A percentile compares a stretch with the other conserved stretches of the same genome.
phyloP scores from a whole-genome alignment of 495 filamentous ascomycete genomes.

The Entonaema liquescens region DNA sequence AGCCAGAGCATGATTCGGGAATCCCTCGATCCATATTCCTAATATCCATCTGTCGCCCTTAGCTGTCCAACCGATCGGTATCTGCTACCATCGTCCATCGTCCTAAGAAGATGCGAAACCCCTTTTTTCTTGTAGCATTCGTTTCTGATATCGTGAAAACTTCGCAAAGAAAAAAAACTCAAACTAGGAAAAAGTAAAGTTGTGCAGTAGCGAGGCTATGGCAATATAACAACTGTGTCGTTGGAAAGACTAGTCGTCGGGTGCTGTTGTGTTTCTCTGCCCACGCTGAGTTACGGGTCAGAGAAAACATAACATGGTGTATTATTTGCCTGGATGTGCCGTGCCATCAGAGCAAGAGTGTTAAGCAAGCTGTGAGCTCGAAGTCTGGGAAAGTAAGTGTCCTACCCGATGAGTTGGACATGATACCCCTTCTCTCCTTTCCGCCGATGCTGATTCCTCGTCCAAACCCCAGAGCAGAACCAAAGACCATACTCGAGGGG shows the following conservation, averaged over 20 bases:
- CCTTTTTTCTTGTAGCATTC: background rate
- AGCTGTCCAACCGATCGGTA: background rate
- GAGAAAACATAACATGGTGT: background rate
- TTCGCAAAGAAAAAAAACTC: background rate
- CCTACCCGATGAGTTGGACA: background rate
- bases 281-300: background rate
- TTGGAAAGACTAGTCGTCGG: background rate
- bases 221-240: background rate
- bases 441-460: background rate
- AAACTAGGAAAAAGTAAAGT: background rate
- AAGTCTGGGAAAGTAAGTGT: background rate
- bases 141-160: background rate
- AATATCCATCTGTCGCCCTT: background rate
- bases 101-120: background rate
- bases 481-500: background rate
- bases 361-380: background rate
- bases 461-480: constrained; percentile 1
- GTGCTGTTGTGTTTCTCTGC: background rate
- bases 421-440: background rate
- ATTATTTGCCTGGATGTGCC: background rate
- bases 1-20: background rate
- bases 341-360: background rate
- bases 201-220: background rate
- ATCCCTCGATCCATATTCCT: background rate
- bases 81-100: background rate